These are phyloP conservation scores for Ascoidea asiatica DNA, from an alignment of 805 yeast species.

Conservation along the genomic window DNA sequence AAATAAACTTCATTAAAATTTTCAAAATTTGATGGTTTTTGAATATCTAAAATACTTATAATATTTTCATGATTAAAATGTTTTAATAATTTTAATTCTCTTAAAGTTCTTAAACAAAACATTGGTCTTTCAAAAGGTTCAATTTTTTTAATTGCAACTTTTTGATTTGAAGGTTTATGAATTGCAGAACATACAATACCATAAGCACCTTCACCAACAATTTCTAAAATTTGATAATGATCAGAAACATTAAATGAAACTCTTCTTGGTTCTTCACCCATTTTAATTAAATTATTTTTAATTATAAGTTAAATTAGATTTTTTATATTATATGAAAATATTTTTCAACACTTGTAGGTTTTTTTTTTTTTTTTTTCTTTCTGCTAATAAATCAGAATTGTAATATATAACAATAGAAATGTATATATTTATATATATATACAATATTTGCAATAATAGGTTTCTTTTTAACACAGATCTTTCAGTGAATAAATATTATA, in stretches of 20 bases:
- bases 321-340: no score
- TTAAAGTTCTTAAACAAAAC: conserved; percentile 53
- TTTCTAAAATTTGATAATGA: conserved; percentile 42
- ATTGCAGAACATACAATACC: conserved; percentile 65
- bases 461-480: no score
- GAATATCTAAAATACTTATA: conserved; percentile 50
- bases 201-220: conserved; percentile 74
- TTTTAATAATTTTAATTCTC: conserved; percentile 55
- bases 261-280: conserved; percentile 21
- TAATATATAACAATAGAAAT: no score
- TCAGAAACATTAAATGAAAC: conserved; percentile 51
- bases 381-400: no score
- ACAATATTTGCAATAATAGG: no score
- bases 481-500: no score
- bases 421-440: no score
- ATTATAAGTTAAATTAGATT: no score
- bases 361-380: no score
- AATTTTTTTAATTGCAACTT: conserved; percentile 69
- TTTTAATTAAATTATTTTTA: no score
- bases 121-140: conserved; percentile 55
- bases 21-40: conserved; percentile 46
- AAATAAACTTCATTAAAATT: conserved; percentile 58
- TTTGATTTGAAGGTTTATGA: conserved; percentile 43
- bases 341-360: no score
- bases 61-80: conserved; percentile 67